These are phyloP conservation scores for Fusarium sp. DNA, from an alignment of 2,329 filamentous ascomycete genomes.

Conservation along the genomic window DNA sequence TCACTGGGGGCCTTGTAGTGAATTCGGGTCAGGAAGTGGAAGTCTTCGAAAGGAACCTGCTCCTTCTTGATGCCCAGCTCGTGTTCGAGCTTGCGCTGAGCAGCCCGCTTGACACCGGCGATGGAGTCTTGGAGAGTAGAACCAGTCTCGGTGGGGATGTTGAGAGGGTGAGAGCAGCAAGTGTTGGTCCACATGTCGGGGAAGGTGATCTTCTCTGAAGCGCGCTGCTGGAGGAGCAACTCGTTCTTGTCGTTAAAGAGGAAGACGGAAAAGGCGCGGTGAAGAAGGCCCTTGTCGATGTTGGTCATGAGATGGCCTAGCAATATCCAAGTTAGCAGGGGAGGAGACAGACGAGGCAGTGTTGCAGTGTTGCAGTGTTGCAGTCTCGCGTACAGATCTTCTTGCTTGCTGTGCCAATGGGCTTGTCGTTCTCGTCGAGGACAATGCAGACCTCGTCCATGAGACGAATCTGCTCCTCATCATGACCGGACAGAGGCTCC, in stretches of 20 bases:
- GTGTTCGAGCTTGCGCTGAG: slow-evolving; percentile 91
- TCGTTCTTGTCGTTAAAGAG: slow-evolving; percentile 95
- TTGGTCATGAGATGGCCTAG: slow-evolving; percentile 98
- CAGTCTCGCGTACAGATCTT: slow-evolving; percentile 81
- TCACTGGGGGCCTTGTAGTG: slow-evolving; percentile 98
- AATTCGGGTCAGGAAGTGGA: slow-evolving; percentile 94
- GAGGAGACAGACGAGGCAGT: not conserved
- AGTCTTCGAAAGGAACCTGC: slow-evolving; percentile 91
- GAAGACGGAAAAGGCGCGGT: slow-evolving; percentile 98
- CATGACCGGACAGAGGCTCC: slow-evolving; percentile 86
- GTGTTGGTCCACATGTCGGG: slow-evolving; percentile 99
- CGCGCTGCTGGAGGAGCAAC: slow-evolving; percentile 93
- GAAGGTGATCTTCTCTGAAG: slow-evolving; percentile 97
- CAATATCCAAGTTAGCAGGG: slow-evolving; percentile 24
- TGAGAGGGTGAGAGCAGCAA: slow-evolving; percentile 96
- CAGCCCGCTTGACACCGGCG: slow-evolving; percentile 88
- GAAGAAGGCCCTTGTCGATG: slow-evolving; percentile 93
- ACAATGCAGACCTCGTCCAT: slow-evolving; percentile 99
- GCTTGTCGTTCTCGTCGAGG: slow-evolving; percentile 87
- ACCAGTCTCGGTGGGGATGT: slow-evolving; percentile 91
- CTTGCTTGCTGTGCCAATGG: slow-evolving; percentile 97
- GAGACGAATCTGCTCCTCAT: slow-evolving; percentile 95
- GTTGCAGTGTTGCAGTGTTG: not conserved
- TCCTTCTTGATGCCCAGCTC: slow-evolving; percentile 91
- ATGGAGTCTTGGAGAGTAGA: slow-evolving; percentile 82